Percentiles rank a stretch among this genome's conserved stretches.
These are phyloP conservation scores for Kwoniella shandongensis DNA, from an alignment of 768 basidiomycete genomes.

Conservation along the genomic window DNA sequence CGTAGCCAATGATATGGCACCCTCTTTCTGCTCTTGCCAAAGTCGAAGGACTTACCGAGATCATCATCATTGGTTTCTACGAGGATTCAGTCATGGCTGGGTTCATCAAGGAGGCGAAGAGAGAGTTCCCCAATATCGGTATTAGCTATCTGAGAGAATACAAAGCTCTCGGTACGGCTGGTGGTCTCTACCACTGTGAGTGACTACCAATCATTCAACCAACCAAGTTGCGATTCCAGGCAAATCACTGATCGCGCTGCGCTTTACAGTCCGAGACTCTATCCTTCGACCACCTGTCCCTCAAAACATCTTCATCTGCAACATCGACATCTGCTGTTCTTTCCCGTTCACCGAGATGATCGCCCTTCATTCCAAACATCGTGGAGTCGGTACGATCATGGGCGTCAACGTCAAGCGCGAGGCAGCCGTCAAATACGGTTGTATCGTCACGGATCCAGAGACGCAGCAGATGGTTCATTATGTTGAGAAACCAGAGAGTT, in stretches of 20 bases:
- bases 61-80: slow-evolving; percentile 56
- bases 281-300: slow-evolving; percentile 52
- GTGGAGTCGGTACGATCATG: slow-evolving; percentile 56
- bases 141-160: slow-evolving; percentile 57
- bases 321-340: slow-evolving; percentile 56
- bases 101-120: slow-evolving; percentile 55
- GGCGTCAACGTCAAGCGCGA: slow-evolving; percentile 55
- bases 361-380: slow-evolving; percentile 53
- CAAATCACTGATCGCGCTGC: too few relatives aligned
- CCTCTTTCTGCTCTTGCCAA: slow-evolving; percentile 55
- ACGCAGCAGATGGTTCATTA: slow-evolving; percentile 53
- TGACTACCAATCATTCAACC: too few relatives aligned
- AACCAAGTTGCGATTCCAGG: too few relatives aligned
- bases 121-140: slow-evolving; percentile 56
- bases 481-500: slow-evolving; percentile 57
- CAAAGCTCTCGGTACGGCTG: slow-evolving; percentile 56
- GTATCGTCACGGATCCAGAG: slow-evolving; percentile 55
- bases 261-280: slow-evolving; percentile 53
- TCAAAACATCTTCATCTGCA: slow-evolving; percentile 57
- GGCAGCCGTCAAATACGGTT: slow-evolving; percentile 55
- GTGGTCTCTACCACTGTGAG: slow-evolving; percentile 54
- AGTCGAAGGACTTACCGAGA: slow-evolving; percentile 53
- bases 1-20: slow-evolving; percentile 57
- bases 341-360: slow-evolving; percentile 54
- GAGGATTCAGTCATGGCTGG: slow-evolving; percentile 54